Conservation (phyloP, 1,284 basidiomycete species). For the Moniliophthora roreri region DNA sequence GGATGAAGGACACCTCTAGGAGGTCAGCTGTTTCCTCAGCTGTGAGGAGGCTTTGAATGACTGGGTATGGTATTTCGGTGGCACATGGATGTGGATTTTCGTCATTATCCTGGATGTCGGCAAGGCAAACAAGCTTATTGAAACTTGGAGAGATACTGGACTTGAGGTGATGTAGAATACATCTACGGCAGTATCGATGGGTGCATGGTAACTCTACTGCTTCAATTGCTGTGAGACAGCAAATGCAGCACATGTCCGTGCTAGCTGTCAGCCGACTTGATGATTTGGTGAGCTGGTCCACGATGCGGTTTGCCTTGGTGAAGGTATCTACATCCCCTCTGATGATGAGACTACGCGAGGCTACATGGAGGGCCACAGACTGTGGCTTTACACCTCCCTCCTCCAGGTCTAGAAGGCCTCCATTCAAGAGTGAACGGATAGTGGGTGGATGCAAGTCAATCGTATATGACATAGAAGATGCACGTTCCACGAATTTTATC, state of each 20-base stretch:
- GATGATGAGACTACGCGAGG: slow-evolving; percentile 31
- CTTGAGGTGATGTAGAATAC: slow-evolving; percentile 43
- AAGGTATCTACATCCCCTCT: slow-evolving; percentile 29
- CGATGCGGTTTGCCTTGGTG: slow-evolving; percentile 14
- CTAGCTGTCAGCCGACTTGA: neutral
- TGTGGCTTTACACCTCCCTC: slow-evolving; percentile 31
- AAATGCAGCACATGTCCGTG: slow-evolving; percentile 5
- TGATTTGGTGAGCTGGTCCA: neutral
- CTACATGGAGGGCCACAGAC: slow-evolving; percentile 39
- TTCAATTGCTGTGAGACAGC: slow-evolving; percentile 35
- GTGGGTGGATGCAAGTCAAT: slow-evolving; percentile 33
- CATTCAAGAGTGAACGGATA: slow-evolving; percentile 31
- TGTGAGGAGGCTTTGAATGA: slow-evolving; percentile 10
- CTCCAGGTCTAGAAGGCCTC: slow-evolving; percentile 33
- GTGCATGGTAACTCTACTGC: slow-evolving; percentile 41
- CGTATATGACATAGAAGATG: slow-evolving; percentile 22
- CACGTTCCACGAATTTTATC: slow-evolving; percentile 34
- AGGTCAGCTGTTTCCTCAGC: slow-evolving; percentile 9
- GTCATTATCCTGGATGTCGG: slow-evolving; percentile 17
- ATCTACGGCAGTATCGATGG: slow-evolving; percentile 50
- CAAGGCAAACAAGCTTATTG: slow-evolving; percentile 36
- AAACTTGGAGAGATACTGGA: slow-evolving; percentile 26
- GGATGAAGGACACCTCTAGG: slow-evolving; percentile 12
- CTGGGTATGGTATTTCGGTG: slow-evolving; percentile 7
- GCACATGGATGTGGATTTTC: slow-evolving; percentile 6